A percentile compares a stretch with the other conserved stretches of the same genome.
These are phyloP conservation scores for Colletotrichum magnum DNA, from an alignment of 2,329 filamentous ascomycete species.

Conservation along the genomic window DNA sequence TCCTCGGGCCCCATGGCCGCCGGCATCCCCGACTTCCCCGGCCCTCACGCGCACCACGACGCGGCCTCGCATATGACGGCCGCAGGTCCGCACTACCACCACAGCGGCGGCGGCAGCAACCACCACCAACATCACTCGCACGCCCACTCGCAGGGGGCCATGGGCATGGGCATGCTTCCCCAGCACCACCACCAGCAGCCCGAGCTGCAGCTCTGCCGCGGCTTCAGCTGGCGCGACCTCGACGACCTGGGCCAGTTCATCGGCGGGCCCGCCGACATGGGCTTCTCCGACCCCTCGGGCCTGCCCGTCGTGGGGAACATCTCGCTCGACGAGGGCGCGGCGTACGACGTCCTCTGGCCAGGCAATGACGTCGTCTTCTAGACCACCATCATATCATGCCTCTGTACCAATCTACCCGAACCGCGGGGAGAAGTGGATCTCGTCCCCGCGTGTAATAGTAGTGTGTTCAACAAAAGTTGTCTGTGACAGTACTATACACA, in stretches of 20 bases:
- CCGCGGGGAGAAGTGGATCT: no score
- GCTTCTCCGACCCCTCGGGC: constrained; percentile 18
- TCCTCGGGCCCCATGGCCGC: constrained; percentile 3
- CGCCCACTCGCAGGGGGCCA: constrained; percentile 17
- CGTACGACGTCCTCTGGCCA: constrained; percentile 36
- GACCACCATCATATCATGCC: no score
- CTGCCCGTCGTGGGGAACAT: constrained; percentile 21
- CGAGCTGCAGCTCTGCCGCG: constrained; percentile 56
- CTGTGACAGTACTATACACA: no score
- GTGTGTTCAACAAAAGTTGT: no score
- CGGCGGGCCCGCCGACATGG: constrained; percentile 23
- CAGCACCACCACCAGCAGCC: constrained; percentile 24
- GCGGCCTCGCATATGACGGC: not conserved
- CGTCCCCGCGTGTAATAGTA: no score
- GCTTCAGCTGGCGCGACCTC: constrained; percentile 74
- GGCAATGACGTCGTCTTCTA: constrained; percentile 31
- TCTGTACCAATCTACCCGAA: no score
- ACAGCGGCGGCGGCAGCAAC: no score
- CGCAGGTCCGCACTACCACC: not conserved
- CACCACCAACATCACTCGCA: not conserved
- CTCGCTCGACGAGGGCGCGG: constrained; percentile 22
- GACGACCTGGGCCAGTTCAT: constrained; percentile 71
- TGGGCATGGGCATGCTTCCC: not conserved
- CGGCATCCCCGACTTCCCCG: not conserved
- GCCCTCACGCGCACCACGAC: not conserved